These are phyloP conservation scores for Candida dubliniensis DNA, from an alignment of 1,139 yeast species.

Conservation along the genomic window DNA sequence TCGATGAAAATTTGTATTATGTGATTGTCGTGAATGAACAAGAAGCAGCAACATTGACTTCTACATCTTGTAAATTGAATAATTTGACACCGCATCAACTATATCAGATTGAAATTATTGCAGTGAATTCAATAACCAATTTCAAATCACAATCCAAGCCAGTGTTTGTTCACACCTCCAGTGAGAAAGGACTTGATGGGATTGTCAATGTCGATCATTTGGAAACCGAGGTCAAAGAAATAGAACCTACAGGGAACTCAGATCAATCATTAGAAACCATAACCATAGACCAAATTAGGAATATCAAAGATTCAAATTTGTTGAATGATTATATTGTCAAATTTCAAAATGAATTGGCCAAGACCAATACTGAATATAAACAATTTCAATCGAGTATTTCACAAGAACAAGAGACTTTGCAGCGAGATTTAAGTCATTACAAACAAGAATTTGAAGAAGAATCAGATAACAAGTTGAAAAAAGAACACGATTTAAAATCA, in stretches of 20 bases:
- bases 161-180: conserved; percentile 22
- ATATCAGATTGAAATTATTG: conserved; percentile 41
- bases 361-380: conserved; percentile 26
- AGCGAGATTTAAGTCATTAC: conserved; percentile 19
- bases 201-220: conserved; percentile 10
- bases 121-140: conserved; percentile 38
- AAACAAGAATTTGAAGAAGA: conserved; percentile 34
- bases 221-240: conserved; percentile 9
- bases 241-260: background rate
- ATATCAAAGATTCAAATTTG: conserved; percentile 19
- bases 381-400: conserved; percentile 20
- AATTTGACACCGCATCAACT: conserved; percentile 29
- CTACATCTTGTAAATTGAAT: conserved; percentile 39
- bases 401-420: conserved; percentile 26
- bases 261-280: conserved; percentile 15
- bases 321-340: conserved; percentile 25
- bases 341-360: conserved; percentile 32
- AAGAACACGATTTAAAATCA: conserved; percentile 34
- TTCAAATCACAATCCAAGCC: conserved; percentile 39
- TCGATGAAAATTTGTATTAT: conserved; percentile 38
- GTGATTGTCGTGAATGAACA: conserved; percentile 36
- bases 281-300: conserved; percentile 19
- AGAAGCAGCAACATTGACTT: conserved; percentile 40
- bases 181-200: conserved; percentile 11
- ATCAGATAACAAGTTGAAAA: conserved; percentile 29